Conservation (phyloP, 2,329 filamentous ascomycete species). For the Arthrobotrys megalospora region DNA sequence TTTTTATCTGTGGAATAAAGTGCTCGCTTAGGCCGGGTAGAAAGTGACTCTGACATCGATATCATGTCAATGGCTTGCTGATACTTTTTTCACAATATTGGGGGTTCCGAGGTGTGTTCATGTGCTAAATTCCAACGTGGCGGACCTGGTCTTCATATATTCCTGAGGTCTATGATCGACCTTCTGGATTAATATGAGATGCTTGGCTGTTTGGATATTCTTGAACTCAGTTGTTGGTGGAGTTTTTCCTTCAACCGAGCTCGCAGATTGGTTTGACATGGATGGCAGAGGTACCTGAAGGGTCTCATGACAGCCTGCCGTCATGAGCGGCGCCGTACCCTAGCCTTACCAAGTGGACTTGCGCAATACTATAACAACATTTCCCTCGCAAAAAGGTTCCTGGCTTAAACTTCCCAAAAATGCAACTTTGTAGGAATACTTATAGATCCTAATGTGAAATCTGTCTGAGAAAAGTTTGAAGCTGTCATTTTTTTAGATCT, state of each 20-base stretch:
- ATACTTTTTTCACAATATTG: conserved; percentile 5
- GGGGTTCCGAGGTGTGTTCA: conserved; percentile 21
- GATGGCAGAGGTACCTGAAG: conserved; percentile 48
- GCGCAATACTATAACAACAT: conserved; percentile 38
- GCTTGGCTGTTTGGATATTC: conserved; percentile 20
- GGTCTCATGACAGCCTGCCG: conserved; percentile 51
- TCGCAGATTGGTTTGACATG: conserved; percentile 45
- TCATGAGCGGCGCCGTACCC: conserved; percentile 37
- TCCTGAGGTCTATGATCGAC: conserved; percentile 28
- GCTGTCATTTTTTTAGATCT: conserved; percentile 21
- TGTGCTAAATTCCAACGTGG: conserved; percentile 26
- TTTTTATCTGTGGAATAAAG: conserved; percentile 58
- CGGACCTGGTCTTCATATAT: conserved; percentile 22
- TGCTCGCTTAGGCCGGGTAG: conserved; percentile 58
- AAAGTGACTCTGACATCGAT: conserved; percentile 36
- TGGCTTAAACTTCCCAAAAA: conserved; percentile 20
- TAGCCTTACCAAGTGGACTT: conserved; percentile 26
- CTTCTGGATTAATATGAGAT: conserved; percentile 26
- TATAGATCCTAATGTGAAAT: conserved; percentile 38
- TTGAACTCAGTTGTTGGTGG: conserved; percentile 13
- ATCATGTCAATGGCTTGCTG: conserved; percentile 21
- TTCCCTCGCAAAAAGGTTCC: conserved; percentile 21
- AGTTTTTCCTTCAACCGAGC: conserved; percentile 36
- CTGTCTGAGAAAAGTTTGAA: conserved; percentile 4
- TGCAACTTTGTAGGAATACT: conserved; percentile 19